These are phyloP conservation scores for Sordaria brevicollis DNA, from an alignment of 495 filamentous ascomycete genomes.

Conservation along the genomic window DNA sequence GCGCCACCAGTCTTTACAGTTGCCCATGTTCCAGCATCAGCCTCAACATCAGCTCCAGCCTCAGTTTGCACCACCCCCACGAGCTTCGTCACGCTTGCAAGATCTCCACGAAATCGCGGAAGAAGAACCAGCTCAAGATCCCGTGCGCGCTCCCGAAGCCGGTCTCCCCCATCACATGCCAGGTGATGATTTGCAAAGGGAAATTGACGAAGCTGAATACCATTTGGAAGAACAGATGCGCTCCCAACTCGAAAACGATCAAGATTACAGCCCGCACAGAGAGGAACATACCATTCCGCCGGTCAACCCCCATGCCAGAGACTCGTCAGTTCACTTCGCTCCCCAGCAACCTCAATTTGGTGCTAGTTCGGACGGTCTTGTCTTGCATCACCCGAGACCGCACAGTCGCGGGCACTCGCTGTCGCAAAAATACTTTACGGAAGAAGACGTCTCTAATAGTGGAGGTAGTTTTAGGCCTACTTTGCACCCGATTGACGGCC, in stretches of 20 bases:
- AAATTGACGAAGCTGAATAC: conserved; percentile 78
- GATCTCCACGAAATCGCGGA: conserved; percentile 46
- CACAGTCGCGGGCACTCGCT: conserved; percentile 50
- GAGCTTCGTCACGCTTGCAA: conserved; percentile 45
- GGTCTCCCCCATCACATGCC: conserved; percentile 31
- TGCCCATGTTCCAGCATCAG: conserved; percentile 43
- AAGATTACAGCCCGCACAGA: conserved; percentile 46
- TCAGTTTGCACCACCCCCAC: conserved; percentile 24
- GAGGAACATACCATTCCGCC: conserved; percentile 25
- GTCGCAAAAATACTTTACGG: conserved; percentile 42
- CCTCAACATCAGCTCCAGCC: conserved; percentile 44
- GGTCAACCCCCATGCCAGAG: conserved; percentile 21
- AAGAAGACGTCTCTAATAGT: conserved; percentile 29
- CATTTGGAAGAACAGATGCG: conserved; percentile 66
- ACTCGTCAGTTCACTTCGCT: conserved; percentile 35
- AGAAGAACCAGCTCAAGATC: conserved; percentile 35
- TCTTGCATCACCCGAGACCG: conserved; percentile 51
- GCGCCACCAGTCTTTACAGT: conserved; percentile 50
- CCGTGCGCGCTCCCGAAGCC: conserved; percentile 39
- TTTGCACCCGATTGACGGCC: conserved; percentile 17
- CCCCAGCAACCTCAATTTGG: conserved; percentile 29
- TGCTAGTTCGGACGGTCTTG: conserved; percentile 32
- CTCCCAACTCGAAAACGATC: conserved; percentile 58
- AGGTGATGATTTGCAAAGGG: conserved; percentile 60
- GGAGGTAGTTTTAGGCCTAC: conserved; percentile 19